Evolutionary conservation across 306 rosid species (phyloP), one percentile per base, ranked within the genome.

Genomic region (Carpinus fangiana): DNA sequence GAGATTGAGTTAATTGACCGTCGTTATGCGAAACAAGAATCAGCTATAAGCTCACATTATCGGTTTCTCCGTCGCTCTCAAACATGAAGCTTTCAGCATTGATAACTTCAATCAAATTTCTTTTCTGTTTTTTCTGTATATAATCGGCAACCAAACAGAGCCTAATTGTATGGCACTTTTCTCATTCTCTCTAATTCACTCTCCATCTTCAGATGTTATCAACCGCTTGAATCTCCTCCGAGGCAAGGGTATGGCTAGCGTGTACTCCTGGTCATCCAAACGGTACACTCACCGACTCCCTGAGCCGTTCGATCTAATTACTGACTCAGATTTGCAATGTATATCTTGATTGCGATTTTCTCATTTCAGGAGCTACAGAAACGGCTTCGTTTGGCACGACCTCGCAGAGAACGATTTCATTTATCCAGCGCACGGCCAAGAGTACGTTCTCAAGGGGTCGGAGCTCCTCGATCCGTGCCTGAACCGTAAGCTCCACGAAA

Each of bases 301-400:
- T 3, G 12, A 26, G 50, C 56, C 7, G 1, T 21, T 14, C 7
- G 65, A 28, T 80, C 23, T 1, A 1, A 14, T 53, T 48, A 12
- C 1, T 55, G 2, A 4, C 16, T 14, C n/a, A 4, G 4, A 72
- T 62, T 20, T 5, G 36, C 43, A 21, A 12, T 66, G 8, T 23
- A 21, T 9, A 45, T 76, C 56, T 73, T 50, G 21, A 14, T 20
- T 20, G n/a, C 17, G 14, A 16, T 47, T 57, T 8, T 56, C 50
- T 36, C 5, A 34, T 54, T 82, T 59, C 82, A 95, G 98, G 90
- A 84, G 94, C 84, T 95, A 95, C 84, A 93, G 86, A 73, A 91
- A 82, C 69, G 99, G 98, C 28, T 95, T 95, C 74, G 99, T 95
- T 4, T 95, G 99, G 99, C 97, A 95, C 12, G 99, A 95, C 75